Percentiles rank a stretch among this genome's conserved stretches.
Evolutionary conservation across 176 grass and related monocot species (phyloP).

Genomic region (Areca catechu): DNA sequence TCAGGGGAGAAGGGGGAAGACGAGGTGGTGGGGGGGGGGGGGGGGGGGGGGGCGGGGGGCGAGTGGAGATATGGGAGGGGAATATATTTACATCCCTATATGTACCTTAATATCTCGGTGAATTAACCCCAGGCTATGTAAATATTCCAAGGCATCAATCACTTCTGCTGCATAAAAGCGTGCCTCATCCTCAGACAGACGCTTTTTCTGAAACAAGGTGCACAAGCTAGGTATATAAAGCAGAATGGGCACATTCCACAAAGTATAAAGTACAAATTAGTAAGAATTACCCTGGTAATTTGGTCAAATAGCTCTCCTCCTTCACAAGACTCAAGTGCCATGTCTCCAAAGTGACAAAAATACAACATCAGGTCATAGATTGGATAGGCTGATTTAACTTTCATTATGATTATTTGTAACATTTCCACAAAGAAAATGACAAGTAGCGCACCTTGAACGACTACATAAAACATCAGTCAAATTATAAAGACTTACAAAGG

Average conservation of each 20-base stretch:
- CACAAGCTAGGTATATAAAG: neutral
- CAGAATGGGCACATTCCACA: no score
- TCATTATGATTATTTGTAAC: no score
- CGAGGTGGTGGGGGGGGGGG: no score
- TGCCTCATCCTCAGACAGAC: slow-evolving; percentile 61
- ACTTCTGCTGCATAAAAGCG: slow-evolving; percentile 85
- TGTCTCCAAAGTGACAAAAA: slow-evolving; percentile 41
- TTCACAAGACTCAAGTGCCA: slow-evolving; percentile 95
- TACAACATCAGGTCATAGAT: neutral
- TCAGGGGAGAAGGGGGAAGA: neutral
- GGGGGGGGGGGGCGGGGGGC: no score
- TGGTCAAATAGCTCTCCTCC: slow-evolving; percentile 94
- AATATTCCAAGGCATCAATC: slow-evolving; percentile 83
- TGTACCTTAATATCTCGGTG: slow-evolving; percentile 88
- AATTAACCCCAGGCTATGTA: slow-evolving; percentile 74
- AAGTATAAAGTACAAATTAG: no score
- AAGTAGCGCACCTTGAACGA: no score
- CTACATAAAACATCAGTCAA: no score
- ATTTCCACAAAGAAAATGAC: no score
- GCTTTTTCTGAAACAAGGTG: slow-evolving; percentile 46
- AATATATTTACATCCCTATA: neutral
- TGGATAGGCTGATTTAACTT: no score
- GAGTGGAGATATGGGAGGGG: no score
- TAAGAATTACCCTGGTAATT: slow-evolving; percentile 56
- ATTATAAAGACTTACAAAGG: slow-evolving; percentile 45